These are phyloP conservation scores for Lactarius trivialis DNA, from an alignment of 768 basidiomycete genomes.

Conservation along the genomic window DNA sequence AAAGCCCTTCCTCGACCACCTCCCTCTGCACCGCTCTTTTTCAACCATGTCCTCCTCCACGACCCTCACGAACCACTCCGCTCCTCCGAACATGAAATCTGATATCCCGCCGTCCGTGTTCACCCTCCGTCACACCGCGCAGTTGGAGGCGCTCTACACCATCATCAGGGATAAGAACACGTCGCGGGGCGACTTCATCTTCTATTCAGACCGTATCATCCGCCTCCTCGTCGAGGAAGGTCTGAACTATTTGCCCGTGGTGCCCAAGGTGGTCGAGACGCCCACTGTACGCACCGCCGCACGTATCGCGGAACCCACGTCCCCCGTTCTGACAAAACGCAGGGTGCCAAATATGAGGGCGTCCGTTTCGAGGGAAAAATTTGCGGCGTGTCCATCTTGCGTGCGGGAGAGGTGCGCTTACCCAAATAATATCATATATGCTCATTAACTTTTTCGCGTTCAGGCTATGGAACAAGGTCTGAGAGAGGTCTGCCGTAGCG, in stretches of 20 bases:
- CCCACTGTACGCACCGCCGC: slow-evolving; percentile 51
- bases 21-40: background rate
- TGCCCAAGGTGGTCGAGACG: slow-evolving; percentile 71
- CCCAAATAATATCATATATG: background rate
- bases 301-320: background rate
- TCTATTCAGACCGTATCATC: slow-evolving; percentile 92
- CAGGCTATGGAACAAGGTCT: slow-evolving; percentile 98
- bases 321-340: background rate
- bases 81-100: background rate
- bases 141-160: slow-evolving; percentile 92
- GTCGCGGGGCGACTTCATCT: slow-evolving; percentile 88
- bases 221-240: slow-evolving; percentile 76
- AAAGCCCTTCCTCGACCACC: background rate
- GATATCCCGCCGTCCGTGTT: slow-evolving; percentile 72
- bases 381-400: slow-evolving; percentile 90
- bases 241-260: slow-evolving; percentile 78
- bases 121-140: slow-evolving; percentile 82
- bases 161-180: slow-evolving; percentile 90
- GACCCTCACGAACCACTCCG: background rate
- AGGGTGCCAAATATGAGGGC: slow-evolving; percentile 81
- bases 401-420: slow-evolving; percentile 76
- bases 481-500: slow-evolving; percentile 89
- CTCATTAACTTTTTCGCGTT: background rate
- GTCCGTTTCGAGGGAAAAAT: slow-evolving; percentile 96
- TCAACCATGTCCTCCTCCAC: slow-evolving; percentile 11